Base-by-base conservation (phyloP, 2,329 filamentous ascomycete species). In the Raffaelea deltoideospora region DNA sequence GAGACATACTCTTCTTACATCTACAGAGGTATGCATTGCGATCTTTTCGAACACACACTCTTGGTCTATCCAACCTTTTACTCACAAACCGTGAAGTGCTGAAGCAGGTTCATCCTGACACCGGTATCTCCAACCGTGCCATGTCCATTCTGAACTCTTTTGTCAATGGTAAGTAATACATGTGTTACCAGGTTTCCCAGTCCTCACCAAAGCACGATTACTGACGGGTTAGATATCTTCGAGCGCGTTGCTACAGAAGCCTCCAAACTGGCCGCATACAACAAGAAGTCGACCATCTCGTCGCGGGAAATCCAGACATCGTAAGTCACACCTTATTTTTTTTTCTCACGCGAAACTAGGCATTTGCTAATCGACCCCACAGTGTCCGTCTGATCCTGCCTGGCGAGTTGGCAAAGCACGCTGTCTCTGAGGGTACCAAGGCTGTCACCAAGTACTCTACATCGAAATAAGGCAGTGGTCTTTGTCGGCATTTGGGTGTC, bases 1-100 rank as follows among this genome's bases (percentile, higher is more conserved):
- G 90, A 98, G 76, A 98, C 90, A n/a, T 98, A 98, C 74, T 92
- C 83, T 52, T 92, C 85, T 39, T 98, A 98, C 77, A 98, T 98
- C 69, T 98, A 96, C 83, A 98, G 96, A 75, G 90, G 88, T 95
- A 59, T 63, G 75, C 58, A 9, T 26, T 39, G 31, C 27, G 8
- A n/a, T 15, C 4, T n/a, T 10, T 26, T 10, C 11, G 11, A 17
- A 13, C 9, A 17, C 15, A 3, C n/a, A n/a, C n/a, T n/a, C n/a
- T n/a, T n/a, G n/a, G n/a, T n/a, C 5, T 18, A 20, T 19, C 31
- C 22, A 20, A 13, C 21, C 26, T 14, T 21, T 41, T 35, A 29
- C 20, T 18, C 22, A 53, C 27, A 19, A 2, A 6, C 8, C 13
- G 13, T 19, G 8, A 51, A 96, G 90, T 98, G 56, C 80, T 98